Percentiles rank a stretch among this genome's conserved stretches.
phyloP scores from a whole-genome alignment of 768 basidiomycete genomes.

The Suillus sp. region DNA sequence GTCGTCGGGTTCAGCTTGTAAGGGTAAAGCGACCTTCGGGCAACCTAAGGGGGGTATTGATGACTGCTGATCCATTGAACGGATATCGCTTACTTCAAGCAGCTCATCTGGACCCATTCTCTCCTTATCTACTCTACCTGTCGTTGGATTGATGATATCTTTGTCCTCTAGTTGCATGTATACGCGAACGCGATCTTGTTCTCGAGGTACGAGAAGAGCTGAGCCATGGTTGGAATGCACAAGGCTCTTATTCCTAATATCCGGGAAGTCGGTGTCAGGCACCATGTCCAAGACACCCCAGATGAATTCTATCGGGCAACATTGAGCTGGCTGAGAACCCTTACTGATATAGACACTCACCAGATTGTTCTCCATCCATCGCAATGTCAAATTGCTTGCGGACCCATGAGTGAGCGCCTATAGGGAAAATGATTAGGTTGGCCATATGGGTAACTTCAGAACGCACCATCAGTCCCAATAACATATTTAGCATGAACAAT shows the following conservation, averaged over 20 bases:
- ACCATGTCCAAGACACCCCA: conserved; percentile 51
- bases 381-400: conserved; percentile 62
- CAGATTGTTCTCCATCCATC: conserved; percentile 77
- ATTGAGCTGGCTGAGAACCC: not conserved
- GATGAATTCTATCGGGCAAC: conserved; percentile 33
- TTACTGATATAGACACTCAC: conserved; percentile 22
- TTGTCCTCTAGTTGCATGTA: conserved; percentile 53
- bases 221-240: conserved; percentile 55
- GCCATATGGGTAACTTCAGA: not conserved
- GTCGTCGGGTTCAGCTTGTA: conserved; percentile 36
- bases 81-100: conserved; percentile 33
- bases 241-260: conserved; percentile 48
- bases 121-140: conserved; percentile 44
- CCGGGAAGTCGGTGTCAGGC: conserved; percentile 55
- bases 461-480: conserved; percentile 71
- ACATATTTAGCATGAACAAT: conserved; percentile 72
- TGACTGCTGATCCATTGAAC: conserved; percentile 3
- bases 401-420: conserved; percentile 85
- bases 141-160: conserved; percentile 37
- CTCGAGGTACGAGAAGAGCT: conserved; percentile 54
- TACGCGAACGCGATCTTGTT: conserved; percentile 47
- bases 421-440: conserved; percentile 7
- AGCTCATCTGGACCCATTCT: conserved; percentile 42
- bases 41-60: conserved; percentile 31
- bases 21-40: conserved; percentile 42